Evolutionary conservation across 2,329 filamentous ascomycete genomes (phyloP).

Genomic region (Zymoseptoria ardabiliae): DNA sequence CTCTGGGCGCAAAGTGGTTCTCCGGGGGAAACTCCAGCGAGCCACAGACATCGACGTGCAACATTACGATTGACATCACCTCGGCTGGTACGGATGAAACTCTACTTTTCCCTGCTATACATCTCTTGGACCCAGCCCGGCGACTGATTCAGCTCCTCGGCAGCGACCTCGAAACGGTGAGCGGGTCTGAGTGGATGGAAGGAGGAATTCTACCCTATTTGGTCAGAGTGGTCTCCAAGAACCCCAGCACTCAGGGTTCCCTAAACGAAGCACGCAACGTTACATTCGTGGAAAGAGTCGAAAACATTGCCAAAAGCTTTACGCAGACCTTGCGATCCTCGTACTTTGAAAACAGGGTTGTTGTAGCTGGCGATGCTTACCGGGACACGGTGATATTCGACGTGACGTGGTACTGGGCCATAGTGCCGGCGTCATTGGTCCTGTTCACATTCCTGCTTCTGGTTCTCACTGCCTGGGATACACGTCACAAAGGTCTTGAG

Average conservation of each 20-base stretch:
- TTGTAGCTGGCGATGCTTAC: not conserved
- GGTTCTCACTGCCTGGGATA: not conserved
- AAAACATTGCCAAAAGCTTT: not conserved
- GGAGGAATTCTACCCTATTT: not conserved
- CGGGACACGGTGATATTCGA: not conserved
- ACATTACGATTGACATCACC: no score
- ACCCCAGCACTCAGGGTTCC: not conserved
- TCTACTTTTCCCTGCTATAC: not conserved
- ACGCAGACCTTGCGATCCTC: not conserved
- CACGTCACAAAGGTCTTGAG: not conserved
- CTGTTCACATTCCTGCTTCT: not conserved
- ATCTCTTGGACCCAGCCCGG: not conserved
- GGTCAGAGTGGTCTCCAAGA: not conserved
- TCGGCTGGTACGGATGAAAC: no score
- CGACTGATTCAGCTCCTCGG: not conserved
- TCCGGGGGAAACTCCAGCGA: not conserved
- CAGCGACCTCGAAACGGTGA: no score
- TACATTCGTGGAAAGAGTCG: not conserved
- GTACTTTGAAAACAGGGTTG: not conserved
- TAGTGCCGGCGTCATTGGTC: not conserved
- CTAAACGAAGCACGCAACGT: not conserved
- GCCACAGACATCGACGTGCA: not conserved
- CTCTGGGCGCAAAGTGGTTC: not conserved
- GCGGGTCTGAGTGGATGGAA: no score
- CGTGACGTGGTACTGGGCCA: not conserved